Percentiles rank a stretch among this genome's conserved stretches.
Evolutionary conservation across 108 stramenopile species (phyloP).

Genomic region (Skeletonema tropicum): DNA sequence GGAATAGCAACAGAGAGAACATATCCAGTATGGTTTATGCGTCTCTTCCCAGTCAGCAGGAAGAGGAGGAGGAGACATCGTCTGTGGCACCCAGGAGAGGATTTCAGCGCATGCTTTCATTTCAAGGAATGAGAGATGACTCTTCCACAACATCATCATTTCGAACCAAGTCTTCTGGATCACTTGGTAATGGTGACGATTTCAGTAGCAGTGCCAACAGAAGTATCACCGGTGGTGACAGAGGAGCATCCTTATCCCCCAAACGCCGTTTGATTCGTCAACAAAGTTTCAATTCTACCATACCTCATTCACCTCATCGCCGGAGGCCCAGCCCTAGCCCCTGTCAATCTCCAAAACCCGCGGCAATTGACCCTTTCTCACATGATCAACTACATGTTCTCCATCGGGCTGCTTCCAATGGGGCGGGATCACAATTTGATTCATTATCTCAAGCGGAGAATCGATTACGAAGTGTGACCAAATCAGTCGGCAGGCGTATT

Average conservation of each 20-base stretch:
- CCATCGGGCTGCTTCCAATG: constrained; percentile 39
- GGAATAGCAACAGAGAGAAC: constrained; percentile 33
- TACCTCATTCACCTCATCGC: constrained; percentile 13
- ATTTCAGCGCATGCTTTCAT: constrained; percentile 37
- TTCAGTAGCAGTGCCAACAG: background rate
- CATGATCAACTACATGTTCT: constrained; percentile 53
- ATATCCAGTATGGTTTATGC: constrained; percentile 40
- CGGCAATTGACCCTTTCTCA: constrained; percentile 34
- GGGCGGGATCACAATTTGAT: constrained; percentile 15
- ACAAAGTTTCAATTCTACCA: background rate
- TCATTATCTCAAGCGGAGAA: constrained; percentile 42
- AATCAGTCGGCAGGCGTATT: constrained; percentile 87
- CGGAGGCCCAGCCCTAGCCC: background rate
- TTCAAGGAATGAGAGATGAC: constrained; percentile 35
- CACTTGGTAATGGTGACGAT: constrained; percentile 5
- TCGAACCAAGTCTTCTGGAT: constrained; percentile 22
- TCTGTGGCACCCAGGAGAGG: background rate
- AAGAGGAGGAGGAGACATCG: background rate
- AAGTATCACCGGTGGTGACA: background rate
- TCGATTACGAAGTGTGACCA: constrained; percentile 43
- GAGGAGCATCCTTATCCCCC: constrained; percentile 1
- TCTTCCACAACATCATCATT: constrained; percentile 12
- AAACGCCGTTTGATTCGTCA: constrained; percentile 5
- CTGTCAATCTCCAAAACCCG: background rate
- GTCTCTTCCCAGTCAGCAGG: constrained; percentile 29